phyloP scores from a whole-genome alignment of 2,329 filamentous ascomycete species.

The Harringtonia lauricola region DNA sequence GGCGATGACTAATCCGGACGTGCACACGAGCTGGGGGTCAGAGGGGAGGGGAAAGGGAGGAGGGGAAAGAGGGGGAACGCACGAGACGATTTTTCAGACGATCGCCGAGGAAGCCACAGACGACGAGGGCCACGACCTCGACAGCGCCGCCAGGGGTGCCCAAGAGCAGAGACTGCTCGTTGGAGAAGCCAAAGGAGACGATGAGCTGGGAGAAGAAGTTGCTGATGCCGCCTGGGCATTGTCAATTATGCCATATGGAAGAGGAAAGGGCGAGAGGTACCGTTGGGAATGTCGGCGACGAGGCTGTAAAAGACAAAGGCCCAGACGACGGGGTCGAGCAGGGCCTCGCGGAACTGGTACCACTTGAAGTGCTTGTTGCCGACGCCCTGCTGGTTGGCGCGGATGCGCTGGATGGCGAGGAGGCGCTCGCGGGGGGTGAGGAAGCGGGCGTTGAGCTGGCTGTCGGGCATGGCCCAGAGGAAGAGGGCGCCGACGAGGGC shows the following conservation, averaged over 20 bases:
- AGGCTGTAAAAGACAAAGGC: slow-evolving; percentile 22
- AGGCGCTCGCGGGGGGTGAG: slow-evolving; percentile 49
- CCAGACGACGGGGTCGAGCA: slow-evolving; percentile 26
- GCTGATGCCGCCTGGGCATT: slow-evolving; percentile 12
- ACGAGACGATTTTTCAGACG: slow-evolving; percentile 41
- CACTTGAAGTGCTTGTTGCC: slow-evolving; percentile 57
- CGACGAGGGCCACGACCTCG: slow-evolving; percentile 28
- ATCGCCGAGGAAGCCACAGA: slow-evolving; percentile 39
- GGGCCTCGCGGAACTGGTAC: slow-evolving; percentile 41
- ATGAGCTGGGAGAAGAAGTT: slow-evolving; percentile 32
- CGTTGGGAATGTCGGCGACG: slow-evolving; percentile 26
- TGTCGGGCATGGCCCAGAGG: slow-evolving; percentile 34
- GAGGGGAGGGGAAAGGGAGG: slow-evolving; percentile 9
- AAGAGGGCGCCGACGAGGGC: slow-evolving; percentile 35
- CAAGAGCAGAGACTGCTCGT: slow-evolving; percentile 50
- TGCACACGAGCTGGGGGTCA: slow-evolving; percentile 32
- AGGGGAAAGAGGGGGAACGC: slow-evolving; percentile 4
- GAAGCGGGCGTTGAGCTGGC: slow-evolving; percentile 26
- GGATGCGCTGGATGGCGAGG: slow-evolving; percentile 40
- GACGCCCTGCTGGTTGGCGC: slow-evolving; percentile 54
- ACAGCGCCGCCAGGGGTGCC: slow-evolving; percentile 55
- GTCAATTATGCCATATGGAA: background rate
- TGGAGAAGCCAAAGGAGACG: slow-evolving; percentile 50
- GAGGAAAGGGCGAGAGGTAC: slow-evolving; percentile 8
- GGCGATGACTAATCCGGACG: slow-evolving; percentile 36